Base-by-base conservation (phyloP, 2,329 filamentous ascomycete genomes). In the Didymella glomerata region DNA sequence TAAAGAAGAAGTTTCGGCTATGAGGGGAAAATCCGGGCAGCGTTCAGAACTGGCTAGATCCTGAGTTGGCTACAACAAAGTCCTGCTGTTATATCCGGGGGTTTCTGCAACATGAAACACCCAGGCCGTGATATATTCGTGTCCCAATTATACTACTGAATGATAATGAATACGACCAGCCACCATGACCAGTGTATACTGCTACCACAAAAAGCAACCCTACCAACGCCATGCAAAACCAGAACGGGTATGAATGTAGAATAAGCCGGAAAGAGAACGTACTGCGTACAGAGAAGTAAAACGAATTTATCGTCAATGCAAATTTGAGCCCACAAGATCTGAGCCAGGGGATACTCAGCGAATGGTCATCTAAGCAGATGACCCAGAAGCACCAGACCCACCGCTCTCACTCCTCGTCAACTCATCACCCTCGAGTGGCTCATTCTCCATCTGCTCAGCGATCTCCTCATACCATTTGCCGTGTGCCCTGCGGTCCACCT, bases 401-500 rank as follows among this genome's bases (percentile, higher is more conserved):
- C 58, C 62, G 30, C 68, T 76, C 8, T 63, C 66, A 1, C 63
- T 65, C 24, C 73, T 64, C 2, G 59, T 63, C 45, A 75, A 41
- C 13, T 73, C 73, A 20, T 72, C 68, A 5, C 69, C 68, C n/a
- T 76, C 74, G 7, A 69, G 55, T 20, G 71, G 74, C 50, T 74
- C 57, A 20, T 72, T 72, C 57, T 78, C 76, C 62, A 86, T 81
- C 72, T 83, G 85, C 61, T 82, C 82, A 0, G 86, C 85, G 62
- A 91, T 83, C 45, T 82, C 78, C 75, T 91, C 89, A 82, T 91
- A 93, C 88, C 89, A 92, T 42, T 79, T 70, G 13, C 85, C 85
- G 75, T 92, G 90, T 8, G 86, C 84, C 61, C 86, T 87, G 62
- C 88, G 83, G 71, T 93, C 90, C 5, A 92, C 87, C 4, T 79